Evolutionary conservation across 2,329 filamentous ascomycete species (phyloP), one percentile per base, ranked within the genome.

Genomic region (Cucurbitaria berberidis): DNA sequence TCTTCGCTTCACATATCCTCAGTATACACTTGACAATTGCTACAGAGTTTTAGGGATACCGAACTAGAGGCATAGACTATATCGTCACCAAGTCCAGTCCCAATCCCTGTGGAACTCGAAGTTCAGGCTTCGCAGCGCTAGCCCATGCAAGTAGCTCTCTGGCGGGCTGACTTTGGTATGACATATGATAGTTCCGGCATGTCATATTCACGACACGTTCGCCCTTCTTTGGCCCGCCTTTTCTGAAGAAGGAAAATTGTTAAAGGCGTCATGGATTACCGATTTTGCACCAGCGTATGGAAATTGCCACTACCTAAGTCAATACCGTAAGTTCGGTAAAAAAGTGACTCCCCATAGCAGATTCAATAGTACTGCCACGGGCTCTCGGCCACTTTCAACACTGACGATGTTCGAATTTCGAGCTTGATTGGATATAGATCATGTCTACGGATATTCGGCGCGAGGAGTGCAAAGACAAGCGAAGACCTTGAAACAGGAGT

Each of bases 251-350:
- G 19, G 21, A 11, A 36, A 9, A 16, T 40, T 47, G 19, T 24
- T 22, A 39, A 29, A 41, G 30, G 42, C 42, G 46, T 57, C 53
- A 53, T 57, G 19, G 32, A 50, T 42, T 27, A 26, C 27, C 15
- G 19, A n/a, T 4, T 26, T 38, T n/a, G 7, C 30, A 34, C 30
- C 13, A 30, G 30, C 30, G 30, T 16, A 13, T 30, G 29, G 8
- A 34, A 34, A n/a, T n/a, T 13, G 16, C 8, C 8, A 34, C 11
- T 4, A 5, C 30, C 8, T 34, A 34, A 15, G 30, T 34, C 15
- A 13, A 5, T 34, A 5, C 5, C 13, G 13, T 34, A 16, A 15
- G 8, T 16, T n/a, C 4, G 30, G 13, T 5, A 34, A 15, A 13
- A 16, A 34, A 15, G 30, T 4, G 30, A 5, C 30, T 34, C 30